Base-by-base conservation (phyloP, 768 basidiomycete genomes). In the Phanerochaete carnosa region DNA sequence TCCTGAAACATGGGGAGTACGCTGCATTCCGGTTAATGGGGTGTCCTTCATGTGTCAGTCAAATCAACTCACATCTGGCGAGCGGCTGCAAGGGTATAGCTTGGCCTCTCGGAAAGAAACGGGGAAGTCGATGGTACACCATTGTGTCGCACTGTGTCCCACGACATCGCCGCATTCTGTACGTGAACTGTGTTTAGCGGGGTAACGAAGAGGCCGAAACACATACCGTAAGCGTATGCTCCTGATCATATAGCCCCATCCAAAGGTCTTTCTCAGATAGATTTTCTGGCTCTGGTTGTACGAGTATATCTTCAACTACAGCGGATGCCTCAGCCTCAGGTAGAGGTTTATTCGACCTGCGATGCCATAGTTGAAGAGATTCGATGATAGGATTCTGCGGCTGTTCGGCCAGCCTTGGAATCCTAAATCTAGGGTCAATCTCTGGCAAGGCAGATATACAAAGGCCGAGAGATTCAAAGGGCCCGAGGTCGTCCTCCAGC, bases 351-450 rank as follows among this genome's bases (percentile, higher is more conserved):
- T 28, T 32, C 16, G 1, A 9, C 26, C 15, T 55, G 5, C 33
- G 47, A 29, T 55, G 59, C 47, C 60, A 54, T 35, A 72, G 63
- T 32, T 77, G 78, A 25, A 90, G 62, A 19, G 78, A 73, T 45
- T 88, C 85, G 71, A 92, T 75, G 63, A 92, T 90, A 1, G 90
- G 90, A 69, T 93, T 86, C 68, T 92, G 90, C 2, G 90, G 90
- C 63, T 81, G 84, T 60, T 91, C 82, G n/a, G 78, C 74, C 47
- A 93, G 73, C n/a, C 65, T 72, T 11, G 89, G 86, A n/a, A 90
- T 76, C 58, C 81, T 85, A 71, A 92, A 91, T 15, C 62, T 70
- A 0, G 69, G 64, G 3, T 58, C 45, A 6, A 71, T 22, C 6
- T 64, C 64, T 3, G 65, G 63, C 7, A 68, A 58, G 9, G 60